Percentiles rank a stretch among this genome's conserved stretches.
phyloP scores from a whole-genome alignment of 2,329 filamentous ascomycete genomes.

The Cladosporium velox region DNA sequence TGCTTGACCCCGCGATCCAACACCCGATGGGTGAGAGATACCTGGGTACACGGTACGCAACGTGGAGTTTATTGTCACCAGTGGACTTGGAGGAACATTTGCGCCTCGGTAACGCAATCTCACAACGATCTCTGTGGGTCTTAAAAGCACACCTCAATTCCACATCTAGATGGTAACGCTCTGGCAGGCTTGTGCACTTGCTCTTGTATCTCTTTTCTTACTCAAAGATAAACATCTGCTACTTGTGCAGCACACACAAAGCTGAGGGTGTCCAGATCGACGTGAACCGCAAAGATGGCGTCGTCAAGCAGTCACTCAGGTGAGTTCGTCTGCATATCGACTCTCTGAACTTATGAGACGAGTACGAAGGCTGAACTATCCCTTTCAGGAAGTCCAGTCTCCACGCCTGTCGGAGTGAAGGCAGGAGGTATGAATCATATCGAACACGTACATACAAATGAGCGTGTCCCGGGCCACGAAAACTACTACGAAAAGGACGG shows the following conservation, averaged over 20 bases:
- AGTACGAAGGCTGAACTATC: background rate
- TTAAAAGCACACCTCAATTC: background rate
- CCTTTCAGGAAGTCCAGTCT: background rate
- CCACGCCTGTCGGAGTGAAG: background rate
- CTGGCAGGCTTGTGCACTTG: background rate
- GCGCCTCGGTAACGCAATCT: conserved; percentile 6
- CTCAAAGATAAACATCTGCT: background rate
- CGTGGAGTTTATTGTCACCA: conserved; percentile 2
- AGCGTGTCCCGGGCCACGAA: conserved; percentile 40
- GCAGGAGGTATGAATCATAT: conserved; percentile 29
- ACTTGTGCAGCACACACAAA: background rate
- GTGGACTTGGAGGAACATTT: background rate
- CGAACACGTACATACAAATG: conserved; percentile 42
- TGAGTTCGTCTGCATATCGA: background rate
- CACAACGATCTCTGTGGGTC: background rate
- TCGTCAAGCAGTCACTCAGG: conserved; percentile 8
- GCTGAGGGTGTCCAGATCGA: background rate
- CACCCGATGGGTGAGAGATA: background rate
- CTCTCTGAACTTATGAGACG: background rate
- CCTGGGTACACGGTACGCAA: background rate
- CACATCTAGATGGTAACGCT: background rate
- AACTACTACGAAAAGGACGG: conserved; percentile 52
- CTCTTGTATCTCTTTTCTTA: background rate
- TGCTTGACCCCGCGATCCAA: conserved; percentile 13
- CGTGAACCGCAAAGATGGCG: background rate